Conservation (phyloP, 192 early-diverging fungal species). For the Martensiomyces pterosporus region DNA sequence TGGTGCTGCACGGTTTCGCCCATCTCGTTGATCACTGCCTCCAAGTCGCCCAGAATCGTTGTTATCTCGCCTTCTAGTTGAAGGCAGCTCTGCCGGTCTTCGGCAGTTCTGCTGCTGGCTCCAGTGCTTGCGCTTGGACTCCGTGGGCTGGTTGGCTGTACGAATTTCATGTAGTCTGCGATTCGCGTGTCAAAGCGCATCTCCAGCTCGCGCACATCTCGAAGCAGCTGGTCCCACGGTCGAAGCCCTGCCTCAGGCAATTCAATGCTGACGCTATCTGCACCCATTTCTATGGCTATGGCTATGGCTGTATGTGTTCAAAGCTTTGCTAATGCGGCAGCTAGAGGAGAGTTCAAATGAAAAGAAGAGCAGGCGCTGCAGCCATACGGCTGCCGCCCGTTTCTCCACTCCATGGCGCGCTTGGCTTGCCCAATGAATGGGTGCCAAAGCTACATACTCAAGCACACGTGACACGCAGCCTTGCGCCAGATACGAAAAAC, state of each 20-base stretch:
- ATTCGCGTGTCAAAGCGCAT: slow-evolving; percentile 43
- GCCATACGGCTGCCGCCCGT: no score
- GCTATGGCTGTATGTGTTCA: no score
- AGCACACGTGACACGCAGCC: no score
- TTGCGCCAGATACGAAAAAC: no score
- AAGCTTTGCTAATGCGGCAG: no score
- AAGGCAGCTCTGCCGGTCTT: slow-evolving; percentile 17
- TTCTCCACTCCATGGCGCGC: no score
- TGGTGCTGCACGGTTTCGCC: slow-evolving; percentile 37
- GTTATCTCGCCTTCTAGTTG: slow-evolving; percentile 30
- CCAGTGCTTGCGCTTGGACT: slow-evolving; percentile 4
- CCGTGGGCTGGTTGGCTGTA: slow-evolving; percentile 30
- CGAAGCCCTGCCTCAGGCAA: slow-evolving; percentile 39
- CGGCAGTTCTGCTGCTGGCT: neutral
- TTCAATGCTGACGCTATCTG: slow-evolving; percentile 39
- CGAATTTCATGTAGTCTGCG: slow-evolving; percentile 47
- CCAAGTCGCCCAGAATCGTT: slow-evolving; percentile 36
- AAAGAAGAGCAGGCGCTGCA: no score
- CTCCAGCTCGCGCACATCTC: slow-evolving; percentile 44
- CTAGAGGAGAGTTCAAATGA: no score
- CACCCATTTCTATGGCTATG: no score
- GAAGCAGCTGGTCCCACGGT: slow-evolving; percentile 45
- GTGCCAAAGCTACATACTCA: no score
- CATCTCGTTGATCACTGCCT: slow-evolving; percentile 43
- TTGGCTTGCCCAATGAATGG: no score